Evolutionary conservation across 2,329 filamentous ascomycete species (phyloP), one percentile per base, ranked within the genome.

Genomic region (Onygenales sp.): DNA sequence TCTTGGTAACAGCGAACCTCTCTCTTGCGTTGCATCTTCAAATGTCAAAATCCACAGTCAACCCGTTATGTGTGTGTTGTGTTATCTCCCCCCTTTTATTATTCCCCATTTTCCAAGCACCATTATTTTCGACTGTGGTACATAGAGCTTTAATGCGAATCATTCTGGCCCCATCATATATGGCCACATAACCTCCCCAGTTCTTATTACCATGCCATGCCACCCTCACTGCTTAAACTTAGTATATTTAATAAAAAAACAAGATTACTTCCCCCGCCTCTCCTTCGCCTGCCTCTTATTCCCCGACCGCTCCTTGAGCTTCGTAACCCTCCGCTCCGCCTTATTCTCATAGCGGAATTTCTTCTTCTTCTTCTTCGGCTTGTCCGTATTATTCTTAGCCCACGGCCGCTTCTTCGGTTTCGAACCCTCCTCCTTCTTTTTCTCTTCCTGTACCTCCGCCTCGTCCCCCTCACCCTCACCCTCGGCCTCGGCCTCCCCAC

Each of bases 281-380:
- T 74, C 74, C 62, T 81, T 82, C 59, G 85, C 88, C 60, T 83
- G 81, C 68, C 82, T 88, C 62, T 81, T 79, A 69, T 88, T 94
- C 64, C 80, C 82, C 59, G 80, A 74, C 47, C 83, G 81, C 62
- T 91, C 72, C 68, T 88, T 85, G 52, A 74, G 67, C 58, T 77
- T 71, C 43, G 77, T 77, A 34, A 76, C 63, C 65, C 80, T 87
- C 64, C 93, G 81, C 62, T 96, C 92, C 34, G 83, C 73, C 73
- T 95, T 95, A 57, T 80, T 87, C 73, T 97, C 89, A 69, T 98
- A 98, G 58, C 88, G 82, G 67, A 97, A 97, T 71, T 91, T 88
- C 71, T 86, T 85, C 76, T 91, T 95, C 74, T 87, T 91, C 74
- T 86, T 82, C 56, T 73, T 72, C 50, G 73, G 73, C 56, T 62